A percentile compares a stretch with the other conserved stretches of the same genome.
phyloP scores from a whole-genome alignment of 1,139 yeast genomes.

The Kodamaea fungicola region DNA sequence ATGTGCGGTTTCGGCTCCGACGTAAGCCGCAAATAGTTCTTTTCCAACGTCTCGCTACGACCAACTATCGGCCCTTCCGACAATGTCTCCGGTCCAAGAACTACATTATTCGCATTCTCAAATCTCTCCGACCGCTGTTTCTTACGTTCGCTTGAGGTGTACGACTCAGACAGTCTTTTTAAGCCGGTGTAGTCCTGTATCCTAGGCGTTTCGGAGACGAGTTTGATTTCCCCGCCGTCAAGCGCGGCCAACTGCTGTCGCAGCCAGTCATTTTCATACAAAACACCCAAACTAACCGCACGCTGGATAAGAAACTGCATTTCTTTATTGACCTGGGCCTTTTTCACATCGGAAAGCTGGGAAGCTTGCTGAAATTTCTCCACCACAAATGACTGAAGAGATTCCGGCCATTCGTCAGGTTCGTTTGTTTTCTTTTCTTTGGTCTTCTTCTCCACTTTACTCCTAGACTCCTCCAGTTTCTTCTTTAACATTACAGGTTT shows the following conservation, averaged over 20 bases:
- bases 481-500: slow-evolving; percentile 9
- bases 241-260: slow-evolving; percentile 54
- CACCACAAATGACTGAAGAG: slow-evolving; percentile 45
- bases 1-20: slow-evolving; percentile 85
- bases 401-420: slow-evolving; percentile 39
- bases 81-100: not conserved
- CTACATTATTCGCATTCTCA: slow-evolving; percentile 20
- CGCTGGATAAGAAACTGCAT: slow-evolving; percentile 45
- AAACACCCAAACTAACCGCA: slow-evolving; percentile 45
- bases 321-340: slow-evolving; percentile 39
- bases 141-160: slow-evolving; percentile 37
- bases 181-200: slow-evolving; percentile 3
- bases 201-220: slow-evolving; percentile 12
- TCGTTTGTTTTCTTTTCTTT: not conserved
- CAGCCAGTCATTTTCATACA: slow-evolving; percentile 61
- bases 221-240: slow-evolving; percentile 19
- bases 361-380: slow-evolving; percentile 37
- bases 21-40: slow-evolving; percentile 76
- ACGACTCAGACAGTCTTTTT: slow-evolving; percentile 4
- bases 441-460: not conserved
- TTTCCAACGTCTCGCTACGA: slow-evolving; percentile 61
- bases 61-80: slow-evolving; percentile 49
- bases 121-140: slow-evolving; percentile 53
- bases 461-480: not conserved
- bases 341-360: slow-evolving; percentile 18